Percentiles rank a stretch among this genome's conserved stretches.
These are phyloP conservation scores for Quercus parvula DNA, from an alignment of 306 rosid species.

Conservation along the genomic window DNA sequence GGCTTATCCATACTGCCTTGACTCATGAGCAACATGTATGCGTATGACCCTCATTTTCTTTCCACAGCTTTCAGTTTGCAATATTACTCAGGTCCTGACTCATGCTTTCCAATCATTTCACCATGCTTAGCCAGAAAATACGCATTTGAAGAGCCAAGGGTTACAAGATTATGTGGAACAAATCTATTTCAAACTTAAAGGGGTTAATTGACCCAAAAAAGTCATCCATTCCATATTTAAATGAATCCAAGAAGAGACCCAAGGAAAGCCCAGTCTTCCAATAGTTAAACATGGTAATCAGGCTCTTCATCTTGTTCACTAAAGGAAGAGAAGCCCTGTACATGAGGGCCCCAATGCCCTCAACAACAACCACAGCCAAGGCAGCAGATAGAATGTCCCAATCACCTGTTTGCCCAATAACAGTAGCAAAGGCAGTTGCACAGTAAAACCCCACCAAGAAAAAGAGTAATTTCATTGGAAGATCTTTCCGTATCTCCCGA, in stretches of 20 bases:
- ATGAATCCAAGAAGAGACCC: conserved; percentile 97
- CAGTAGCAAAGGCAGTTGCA: conserved; percentile 91
- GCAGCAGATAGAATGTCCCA: conserved; percentile 98
- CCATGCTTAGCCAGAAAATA: background rate
- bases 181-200: conserved; percentile 26
- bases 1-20: background rate
- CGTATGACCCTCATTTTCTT: background rate
- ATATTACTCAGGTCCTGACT: conserved; percentile 10
- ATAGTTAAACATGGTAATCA: conserved; percentile 76
- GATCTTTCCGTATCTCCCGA: conserved; percentile 62
- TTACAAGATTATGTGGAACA: conserved; percentile 16
- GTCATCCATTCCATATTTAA: conserved; percentile 58
- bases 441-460: conserved; percentile 90
- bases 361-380: conserved; percentile 79
- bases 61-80: background rate
- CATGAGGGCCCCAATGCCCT: conserved; percentile 95
- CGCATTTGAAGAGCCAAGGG: conserved; percentile 10
- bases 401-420: conserved; percentile 96
- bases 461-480: conserved; percentile 69
- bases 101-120: background rate
- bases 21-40: background rate
- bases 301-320: conserved; percentile 38
- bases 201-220: conserved; percentile 32
- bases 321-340: conserved; percentile 64
- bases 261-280: conserved; percentile 95